Base-by-base conservation (phyloP, 2,329 filamentous ascomycete genomes). In the Calonectria leucothoes region DNA sequence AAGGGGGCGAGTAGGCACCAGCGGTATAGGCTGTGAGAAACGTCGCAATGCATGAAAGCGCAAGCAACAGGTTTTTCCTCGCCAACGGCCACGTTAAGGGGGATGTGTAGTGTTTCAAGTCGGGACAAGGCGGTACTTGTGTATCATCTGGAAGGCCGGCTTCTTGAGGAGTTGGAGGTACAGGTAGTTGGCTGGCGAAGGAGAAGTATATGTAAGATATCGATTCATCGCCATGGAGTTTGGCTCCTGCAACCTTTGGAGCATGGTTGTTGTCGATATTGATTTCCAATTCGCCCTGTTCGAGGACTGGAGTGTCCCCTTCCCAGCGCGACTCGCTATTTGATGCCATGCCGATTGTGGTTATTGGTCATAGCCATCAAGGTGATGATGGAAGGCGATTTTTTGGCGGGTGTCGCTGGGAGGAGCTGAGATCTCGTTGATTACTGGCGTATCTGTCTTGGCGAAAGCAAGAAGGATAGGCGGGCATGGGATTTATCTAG, bases 11-110 rank as follows among this genome's bases (percentile, higher is more conserved):
- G 83, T 97, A 97, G 3, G 94, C 90, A 4, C 95, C 95, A 0
- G 95, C 94, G 0, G 93, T 91, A 82, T 96, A 97, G 8, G 95
- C 95, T 0, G 95, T 94, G 65, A 96, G 85, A 25, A 91, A 89
- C 0, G 95, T 97, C 1, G 94, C 94, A 8, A 92, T 83, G 82
- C 94, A 97, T 11, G 94, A 94, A 15, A 98, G 88, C 80, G 89
- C 90, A 11, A 96, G 91, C 78, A 94, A 91, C 72, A 94, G 83
- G 29, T 87, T 88, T 82, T 98, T 98, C 73, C 92, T 91, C 57
- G 86, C 87, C 69, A 86, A 81, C 0, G 94, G 91, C 95, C 95
- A 98, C 12, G 89, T 87, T 76, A 95, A 92, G 0, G 96, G 96
- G 12, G 94, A 93, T 1, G 83, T 86, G 79, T 92, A 97, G 71